phyloP scores from a whole-genome alignment of 177 flowering plant species.

The Tripterygium wilfordii region DNA sequence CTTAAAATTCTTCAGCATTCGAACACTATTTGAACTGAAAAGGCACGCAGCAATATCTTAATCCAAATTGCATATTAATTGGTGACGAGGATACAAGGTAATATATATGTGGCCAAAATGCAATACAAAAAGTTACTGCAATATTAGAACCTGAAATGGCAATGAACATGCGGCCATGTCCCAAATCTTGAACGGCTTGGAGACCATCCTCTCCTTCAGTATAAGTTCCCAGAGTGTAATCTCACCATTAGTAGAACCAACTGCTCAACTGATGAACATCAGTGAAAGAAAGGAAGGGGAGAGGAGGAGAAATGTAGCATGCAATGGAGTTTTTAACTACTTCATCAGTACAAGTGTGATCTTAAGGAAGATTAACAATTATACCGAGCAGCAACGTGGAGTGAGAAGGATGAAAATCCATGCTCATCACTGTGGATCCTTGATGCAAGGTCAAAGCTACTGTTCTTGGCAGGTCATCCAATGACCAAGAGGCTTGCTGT shows the following conservation, averaged over 20 bases:
- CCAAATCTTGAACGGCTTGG: conserved; percentile 81
- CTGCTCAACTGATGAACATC: conserved; percentile 37
- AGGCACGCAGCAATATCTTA: too few relatives aligned
- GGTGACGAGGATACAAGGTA: too few relatives aligned
- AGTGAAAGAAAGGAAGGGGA: conserved; percentile 7
- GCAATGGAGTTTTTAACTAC: too few relatives aligned
- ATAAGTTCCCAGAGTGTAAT: conserved; percentile 80
- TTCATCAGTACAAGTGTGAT: too few relatives aligned
- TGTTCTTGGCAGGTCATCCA: conserved; percentile 79
- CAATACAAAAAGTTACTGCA: not conserved
- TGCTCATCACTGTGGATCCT: conserved; percentile 79
- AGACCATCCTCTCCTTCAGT: conserved; percentile 56
- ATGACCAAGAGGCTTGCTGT: conserved; percentile 61
- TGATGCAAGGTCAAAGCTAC: conserved; percentile 66
- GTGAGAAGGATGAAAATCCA: conserved; percentile 93
- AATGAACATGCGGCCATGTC: conserved; percentile 45
- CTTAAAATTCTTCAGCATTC: too few relatives aligned
- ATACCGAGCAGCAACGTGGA: conserved; percentile 79
- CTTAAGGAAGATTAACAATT: too few relatives aligned
- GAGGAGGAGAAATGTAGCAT: too few relatives aligned
- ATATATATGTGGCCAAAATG: too few relatives aligned
- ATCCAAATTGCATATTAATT: too few relatives aligned
- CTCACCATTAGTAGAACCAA: conserved; percentile 75
- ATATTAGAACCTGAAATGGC: conserved; percentile 63
- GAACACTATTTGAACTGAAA: too few relatives aligned